Conservation (phyloP, 768 basidiomycete species). For the Boletus barrowsii region DNA sequence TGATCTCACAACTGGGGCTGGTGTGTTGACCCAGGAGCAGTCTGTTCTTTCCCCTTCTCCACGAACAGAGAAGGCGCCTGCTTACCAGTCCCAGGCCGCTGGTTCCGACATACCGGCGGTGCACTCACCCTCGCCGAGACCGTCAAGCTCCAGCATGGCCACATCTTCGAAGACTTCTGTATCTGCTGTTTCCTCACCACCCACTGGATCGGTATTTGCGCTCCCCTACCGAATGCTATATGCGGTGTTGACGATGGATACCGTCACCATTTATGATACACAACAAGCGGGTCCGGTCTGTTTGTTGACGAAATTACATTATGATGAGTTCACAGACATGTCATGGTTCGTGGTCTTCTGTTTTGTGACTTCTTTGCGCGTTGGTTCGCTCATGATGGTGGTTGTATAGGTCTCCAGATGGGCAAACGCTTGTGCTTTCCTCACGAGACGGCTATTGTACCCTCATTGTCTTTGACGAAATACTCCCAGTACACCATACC, state of each 20-base stretch:
- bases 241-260: constrained; percentile 95
- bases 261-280: constrained; percentile 92
- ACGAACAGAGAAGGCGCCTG: constrained; percentile 16
- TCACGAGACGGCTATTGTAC: constrained; percentile 98
- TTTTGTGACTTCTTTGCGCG: neutral
- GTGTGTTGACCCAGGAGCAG: constrained; percentile 11
- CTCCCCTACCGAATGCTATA: constrained; percentile 93
- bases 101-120: constrained; percentile 6
- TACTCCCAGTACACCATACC: constrained; percentile 80
- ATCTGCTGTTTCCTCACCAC: constrained; percentile 41
- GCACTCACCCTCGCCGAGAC: constrained; percentile 17
- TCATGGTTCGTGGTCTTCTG: constrained; percentile 65
- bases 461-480: constrained; percentile 91
- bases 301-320: constrained; percentile 90
- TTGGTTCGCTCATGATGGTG: constrained; percentile 4
- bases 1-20: constrained; percentile 48
- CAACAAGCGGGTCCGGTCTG: constrained; percentile 93
- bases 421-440: constrained; percentile 86
- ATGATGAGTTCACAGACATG: constrained; percentile 96
- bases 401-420: constrained; percentile 83
- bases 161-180: constrained; percentile 22
- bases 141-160: constrained; percentile 8
- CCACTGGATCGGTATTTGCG: constrained; percentile 69
- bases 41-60: constrained; percentile 8
- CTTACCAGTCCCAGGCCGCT: constrained; percentile 1